phyloP scores from a whole-genome alignment of 1,139 yeast genomes.

The Scheffersomyces cryptocercus region DNA sequence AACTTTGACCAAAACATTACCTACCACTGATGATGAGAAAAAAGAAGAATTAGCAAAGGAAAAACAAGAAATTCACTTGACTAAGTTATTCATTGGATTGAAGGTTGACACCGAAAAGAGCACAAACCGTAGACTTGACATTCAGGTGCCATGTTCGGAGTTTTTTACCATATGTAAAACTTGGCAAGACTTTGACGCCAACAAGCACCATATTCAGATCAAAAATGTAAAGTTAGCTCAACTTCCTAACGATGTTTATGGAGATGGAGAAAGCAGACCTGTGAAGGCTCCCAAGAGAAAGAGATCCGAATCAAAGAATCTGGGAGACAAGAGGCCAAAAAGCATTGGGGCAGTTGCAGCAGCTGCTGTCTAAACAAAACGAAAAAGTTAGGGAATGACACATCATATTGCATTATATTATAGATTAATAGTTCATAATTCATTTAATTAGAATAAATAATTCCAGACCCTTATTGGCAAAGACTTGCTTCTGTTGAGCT shows the following conservation, averaged over 20 bases:
- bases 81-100: slow-evolving; percentile 80
- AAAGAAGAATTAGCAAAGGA: slow-evolving; percentile 23
- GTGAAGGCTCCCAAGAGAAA: slow-evolving; percentile 44
- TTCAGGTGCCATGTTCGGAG: slow-evolving; percentile 89
- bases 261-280: slow-evolving; percentile 77
- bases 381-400: no score
- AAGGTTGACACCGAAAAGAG: slow-evolving; percentile 48
- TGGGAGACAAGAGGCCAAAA: slow-evolving; percentile 17
- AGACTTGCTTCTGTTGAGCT: slow-evolving; percentile 12
- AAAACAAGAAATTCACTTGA: slow-evolving; percentile 54
- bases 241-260: slow-evolving; percentile 81
- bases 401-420: slow-evolving; percentile 1
- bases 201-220: slow-evolving; percentile 61
- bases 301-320: slow-evolving; percentile 13
- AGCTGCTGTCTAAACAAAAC: neutral
- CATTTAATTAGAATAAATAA: slow-evolving; percentile 14
- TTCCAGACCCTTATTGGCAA: slow-evolving; percentile 16
- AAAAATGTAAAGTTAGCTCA: slow-evolving; percentile 80
- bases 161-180: slow-evolving; percentile 77
- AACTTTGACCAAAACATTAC: slow-evolving; percentile 16
- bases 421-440: neutral
- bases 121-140: slow-evolving; percentile 56
- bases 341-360: slow-evolving; percentile 7
- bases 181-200: slow-evolving; percentile 66
- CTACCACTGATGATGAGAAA: slow-evolving; percentile 10